Evolutionary conservation across 176 grass and related monocot species (phyloP), one percentile per base, ranked within the genome.

Genomic region (Elymus sibiricus): DNA sequence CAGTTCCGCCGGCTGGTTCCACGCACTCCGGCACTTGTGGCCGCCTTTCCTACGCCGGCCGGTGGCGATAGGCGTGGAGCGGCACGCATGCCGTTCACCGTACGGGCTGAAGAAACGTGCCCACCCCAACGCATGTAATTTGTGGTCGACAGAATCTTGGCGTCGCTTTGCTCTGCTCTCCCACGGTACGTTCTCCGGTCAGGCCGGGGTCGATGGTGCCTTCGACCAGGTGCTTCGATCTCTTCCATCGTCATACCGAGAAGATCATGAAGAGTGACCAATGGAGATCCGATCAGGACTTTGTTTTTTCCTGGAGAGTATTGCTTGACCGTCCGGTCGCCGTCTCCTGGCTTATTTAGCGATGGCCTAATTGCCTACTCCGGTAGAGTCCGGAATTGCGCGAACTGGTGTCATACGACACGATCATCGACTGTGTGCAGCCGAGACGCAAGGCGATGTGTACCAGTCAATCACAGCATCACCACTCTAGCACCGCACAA

Each of bases 261-360:
- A 56, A 34, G 53, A 61, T 38, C 19, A 5, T 27, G 25, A 17
- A 75, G 44, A 42, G 59, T 14, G 86, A 83, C 29, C 17, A 27
- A 65, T 64, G 79, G 62, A 55, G 61, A 82, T 26, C 60, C 46
- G 4, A 46, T 15, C 34, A 26, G 14, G 27, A 38, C 87, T 66
- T 64, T 26, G 4, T 38, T 24, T 71, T 4, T 70, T n/a, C 2
- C 16, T 22, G 68, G 68, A 87, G 69, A 61, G 81, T 60, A 55
- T 55, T 82, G 72, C 55, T 53, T 27, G 42, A 59, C 29, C 32
- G 79, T 64, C 26, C 55, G 55, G 79, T 83, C 79, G 4, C 79
- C 63, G 64, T 86, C 69, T 19, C 43, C 13, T 64, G 5, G 64
- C 35, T 44, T 19, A 28, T 75, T 70, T 76, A 64, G 4, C 76